phyloP scores from a whole-genome alignment of 345 rosid genomes.

The Boechera retrofracta region DNA sequence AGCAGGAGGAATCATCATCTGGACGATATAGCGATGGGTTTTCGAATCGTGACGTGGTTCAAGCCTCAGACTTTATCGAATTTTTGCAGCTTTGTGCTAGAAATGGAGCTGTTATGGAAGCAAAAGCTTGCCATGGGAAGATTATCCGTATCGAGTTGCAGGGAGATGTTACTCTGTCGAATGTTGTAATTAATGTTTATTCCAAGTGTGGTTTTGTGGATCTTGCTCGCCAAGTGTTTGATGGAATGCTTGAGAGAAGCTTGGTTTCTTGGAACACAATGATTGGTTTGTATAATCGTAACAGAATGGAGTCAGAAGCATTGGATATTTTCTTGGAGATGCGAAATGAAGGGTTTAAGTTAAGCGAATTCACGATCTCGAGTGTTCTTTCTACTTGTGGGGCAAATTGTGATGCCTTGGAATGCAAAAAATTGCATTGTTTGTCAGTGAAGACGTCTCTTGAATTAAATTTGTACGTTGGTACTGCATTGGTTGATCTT shows the following conservation, averaged over 20 bases:
- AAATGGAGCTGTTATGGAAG: constrained; percentile 44
- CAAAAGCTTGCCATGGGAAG: constrained; percentile 61
- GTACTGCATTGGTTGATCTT: constrained; percentile 81
- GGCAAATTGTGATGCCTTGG: constrained; percentile 47
- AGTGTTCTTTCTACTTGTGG: constrained; percentile 75
- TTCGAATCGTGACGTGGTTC: constrained; percentile 5
- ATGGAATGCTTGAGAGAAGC: constrained; percentile 65
- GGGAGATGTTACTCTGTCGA: constrained; percentile 52
- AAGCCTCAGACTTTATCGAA: neutral
- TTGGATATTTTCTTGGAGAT: constrained; percentile 55
- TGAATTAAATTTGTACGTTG: constrained; percentile 61
- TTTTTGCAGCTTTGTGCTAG: constrained; percentile 56
- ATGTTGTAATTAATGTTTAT: constrained; percentile 62
- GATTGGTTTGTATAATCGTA: constrained; percentile 53
- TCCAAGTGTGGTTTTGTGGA: constrained; percentile 55
- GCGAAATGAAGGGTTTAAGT: constrained; percentile 53
- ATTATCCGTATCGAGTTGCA: constrained; percentile 48
- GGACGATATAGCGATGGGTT: neutral
- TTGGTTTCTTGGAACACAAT: constrained; percentile 83
- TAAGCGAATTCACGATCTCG: constrained; percentile 73
- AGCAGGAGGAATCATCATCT: neutral
- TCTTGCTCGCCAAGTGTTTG: constrained; percentile 69
- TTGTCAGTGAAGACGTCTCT: constrained; percentile 60
- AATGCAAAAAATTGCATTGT: constrained; percentile 68
- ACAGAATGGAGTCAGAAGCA: constrained; percentile 53